Conservation (phyloP, 169 alveolate species). For the Eimeria brunetti region DNA sequence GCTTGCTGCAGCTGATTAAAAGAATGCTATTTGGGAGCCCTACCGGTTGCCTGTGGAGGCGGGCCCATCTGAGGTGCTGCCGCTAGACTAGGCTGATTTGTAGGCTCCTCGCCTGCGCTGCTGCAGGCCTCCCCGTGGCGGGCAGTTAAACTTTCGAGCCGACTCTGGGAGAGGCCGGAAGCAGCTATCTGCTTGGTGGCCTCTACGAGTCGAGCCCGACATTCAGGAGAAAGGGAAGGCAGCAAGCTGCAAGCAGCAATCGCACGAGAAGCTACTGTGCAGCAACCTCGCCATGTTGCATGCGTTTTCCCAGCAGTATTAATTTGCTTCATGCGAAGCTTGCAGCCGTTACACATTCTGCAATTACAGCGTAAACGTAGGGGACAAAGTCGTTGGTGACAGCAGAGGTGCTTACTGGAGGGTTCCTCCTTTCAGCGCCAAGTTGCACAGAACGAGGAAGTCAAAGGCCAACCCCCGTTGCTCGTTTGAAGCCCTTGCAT, state of each 20-base stretch:
- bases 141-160: constrained; percentile 43
- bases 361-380: background rate
- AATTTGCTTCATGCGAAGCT: background rate
- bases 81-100: constrained; percentile 4
- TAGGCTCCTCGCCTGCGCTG: constrained; percentile 54
- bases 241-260: constrained; percentile 46
- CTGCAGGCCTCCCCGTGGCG: constrained; percentile 49
- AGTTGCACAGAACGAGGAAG: constrained; percentile 68
- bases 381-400: background rate
- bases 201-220: constrained; percentile 71
- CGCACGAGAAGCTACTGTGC: background rate
- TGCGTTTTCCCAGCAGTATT: background rate
- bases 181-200: constrained; percentile 60
- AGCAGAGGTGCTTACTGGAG: constrained; percentile 47
- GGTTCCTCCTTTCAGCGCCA: constrained; percentile 62
- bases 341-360: background rate
- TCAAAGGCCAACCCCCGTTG: constrained; percentile 61
- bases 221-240: constrained; percentile 61
- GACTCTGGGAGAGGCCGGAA: constrained; percentile 45
- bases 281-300: background rate
- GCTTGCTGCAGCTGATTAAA: background rate
- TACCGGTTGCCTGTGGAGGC: constrained; percentile 38
- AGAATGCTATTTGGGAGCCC: background rate
- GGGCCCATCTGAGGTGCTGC: background rate
- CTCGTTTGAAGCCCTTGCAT: constrained; percentile 42